phyloP scores from a whole-genome alignment of 306 rosid genomes.

The Ammopiptanthus mongolicus region DNA sequence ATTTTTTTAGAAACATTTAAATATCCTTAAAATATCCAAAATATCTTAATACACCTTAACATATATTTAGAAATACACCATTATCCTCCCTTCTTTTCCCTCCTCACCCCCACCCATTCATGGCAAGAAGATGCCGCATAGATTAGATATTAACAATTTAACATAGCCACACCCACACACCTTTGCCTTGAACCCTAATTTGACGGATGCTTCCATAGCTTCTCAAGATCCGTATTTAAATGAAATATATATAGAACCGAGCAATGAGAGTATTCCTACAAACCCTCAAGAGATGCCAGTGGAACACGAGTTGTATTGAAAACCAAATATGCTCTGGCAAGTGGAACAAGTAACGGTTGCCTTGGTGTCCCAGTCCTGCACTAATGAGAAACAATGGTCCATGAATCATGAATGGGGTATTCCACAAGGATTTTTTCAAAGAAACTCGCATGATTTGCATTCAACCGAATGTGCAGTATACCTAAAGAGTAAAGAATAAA shows the following conservation, averaged over 20 bases:
- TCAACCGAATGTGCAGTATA: background rate
- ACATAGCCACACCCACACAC: conserved; percentile 39
- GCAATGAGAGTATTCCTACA: conserved; percentile 81
- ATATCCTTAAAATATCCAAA: no score
- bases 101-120: no score
- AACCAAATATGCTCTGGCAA: conserved; percentile 80
- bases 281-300: conserved; percentile 88
- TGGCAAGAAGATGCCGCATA: background rate
- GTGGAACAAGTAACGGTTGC: conserved; percentile 93
- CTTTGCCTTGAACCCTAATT: conserved; percentile 88
- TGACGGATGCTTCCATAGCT: conserved; percentile 82
- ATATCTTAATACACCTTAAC: no score
- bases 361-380: conserved; percentile 92
- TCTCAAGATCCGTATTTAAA: conserved; percentile 82
- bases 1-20: no score
- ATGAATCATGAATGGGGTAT: conserved; percentile 15
- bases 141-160: conserved; percentile 18
- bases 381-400: conserved; percentile 11
- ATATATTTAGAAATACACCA: no score
- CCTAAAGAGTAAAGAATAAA: no score
- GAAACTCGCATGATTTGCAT: background rate
- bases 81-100: no score
- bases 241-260: conserved; percentile 91
- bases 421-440: background rate
- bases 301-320: conserved; percentile 72